A percentile compares a stretch with the other conserved stretches of the same genome.
Evolutionary conservation across 2,329 filamentous ascomycete genomes (phyloP).

Genomic region (Fusarium domesticum): DNA sequence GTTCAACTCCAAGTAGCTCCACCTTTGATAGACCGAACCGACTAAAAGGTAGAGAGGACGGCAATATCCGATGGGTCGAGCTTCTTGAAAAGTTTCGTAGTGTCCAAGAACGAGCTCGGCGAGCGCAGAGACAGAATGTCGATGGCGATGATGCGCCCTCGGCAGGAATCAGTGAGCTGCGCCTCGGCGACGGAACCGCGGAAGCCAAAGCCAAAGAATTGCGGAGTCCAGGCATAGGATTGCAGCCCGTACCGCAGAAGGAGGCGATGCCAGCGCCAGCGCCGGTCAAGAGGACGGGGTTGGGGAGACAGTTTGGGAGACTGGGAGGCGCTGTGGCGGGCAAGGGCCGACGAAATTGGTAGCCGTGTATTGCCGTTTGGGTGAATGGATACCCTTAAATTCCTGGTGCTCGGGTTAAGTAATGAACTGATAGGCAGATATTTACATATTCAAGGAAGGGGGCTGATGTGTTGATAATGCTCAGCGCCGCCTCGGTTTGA

Average conservation of each 20-base stretch:
- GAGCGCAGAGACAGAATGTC: slow-evolving; percentile 59
- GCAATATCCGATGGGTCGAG: slow-evolving; percentile 85
- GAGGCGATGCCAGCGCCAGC: slow-evolving; percentile 44
- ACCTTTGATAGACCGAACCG: slow-evolving; percentile 72
- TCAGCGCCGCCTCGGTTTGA: slow-evolving; percentile 37
- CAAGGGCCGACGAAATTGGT: slow-evolving; percentile 52
- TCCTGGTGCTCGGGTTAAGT: slow-evolving; percentile 1
- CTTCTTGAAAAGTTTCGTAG: slow-evolving; percentile 90
- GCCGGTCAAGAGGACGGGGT: slow-evolving; percentile 57
- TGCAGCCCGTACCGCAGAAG: slow-evolving; percentile 47
- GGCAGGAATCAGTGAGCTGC: slow-evolving; percentile 43
- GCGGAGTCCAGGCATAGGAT: slow-evolving; percentile 30
- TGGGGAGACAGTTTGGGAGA: slow-evolving; percentile 67
- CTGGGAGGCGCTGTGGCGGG: slow-evolving; percentile 69
- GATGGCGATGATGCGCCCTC: slow-evolving; percentile 49
- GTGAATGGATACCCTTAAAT: no score
- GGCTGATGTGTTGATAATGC: slow-evolving; percentile 2
- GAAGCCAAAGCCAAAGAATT: slow-evolving; percentile 43
- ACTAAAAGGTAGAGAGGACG: slow-evolving; percentile 78
- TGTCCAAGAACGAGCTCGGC: slow-evolving; percentile 81
- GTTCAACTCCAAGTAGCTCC: slow-evolving; percentile 48
- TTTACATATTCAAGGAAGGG: neutral
- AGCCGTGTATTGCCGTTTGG: no score
- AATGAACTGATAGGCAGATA: neutral
- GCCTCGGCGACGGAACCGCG: slow-evolving; percentile 40